Conservation (phyloP, 352 stramenopile genomes). For the Phytophthora colocasiae region DNA sequence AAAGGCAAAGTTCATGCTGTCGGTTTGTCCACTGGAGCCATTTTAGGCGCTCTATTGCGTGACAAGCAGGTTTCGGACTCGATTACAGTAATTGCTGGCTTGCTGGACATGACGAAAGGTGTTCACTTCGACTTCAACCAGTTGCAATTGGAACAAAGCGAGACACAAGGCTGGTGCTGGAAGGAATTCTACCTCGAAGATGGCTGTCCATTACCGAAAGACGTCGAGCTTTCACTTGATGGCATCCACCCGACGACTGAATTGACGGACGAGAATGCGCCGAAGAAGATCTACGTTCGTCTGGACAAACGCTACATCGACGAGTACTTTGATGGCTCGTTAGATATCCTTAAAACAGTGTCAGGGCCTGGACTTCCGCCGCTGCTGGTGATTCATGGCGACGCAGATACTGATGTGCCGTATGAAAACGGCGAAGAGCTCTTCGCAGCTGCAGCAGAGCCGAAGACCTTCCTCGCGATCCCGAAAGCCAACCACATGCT, state of each 20-base stretch:
- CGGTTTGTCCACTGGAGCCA: slow-evolving; percentile 77
- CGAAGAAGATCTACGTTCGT: slow-evolving; percentile 60
- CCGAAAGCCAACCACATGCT: slow-evolving; percentile 78
- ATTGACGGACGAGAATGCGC: slow-evolving; percentile 25
- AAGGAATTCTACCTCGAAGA: slow-evolving; percentile 78
- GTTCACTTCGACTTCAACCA: slow-evolving; percentile 68
- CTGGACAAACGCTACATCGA: slow-evolving; percentile 59
- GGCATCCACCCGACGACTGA: slow-evolving; percentile 31
- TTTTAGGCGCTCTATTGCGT: slow-evolving; percentile 67
- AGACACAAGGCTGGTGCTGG: slow-evolving; percentile 54
- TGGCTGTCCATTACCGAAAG: slow-evolving; percentile 41
- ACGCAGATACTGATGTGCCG: slow-evolving; percentile 67
- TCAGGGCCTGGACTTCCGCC: slow-evolving; percentile 26
- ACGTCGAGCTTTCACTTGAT: slow-evolving; percentile 53
- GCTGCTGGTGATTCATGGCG: slow-evolving; percentile 76
- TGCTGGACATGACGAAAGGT: slow-evolving; percentile 56
- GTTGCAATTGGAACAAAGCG: slow-evolving; percentile 53
- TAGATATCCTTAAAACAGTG: slow-evolving; percentile 57
- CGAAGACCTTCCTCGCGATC: slow-evolving; percentile 65
- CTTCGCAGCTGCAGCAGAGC: slow-evolving; percentile 58
- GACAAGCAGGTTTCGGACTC: slow-evolving; percentile 48
- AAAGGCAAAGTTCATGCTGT: slow-evolving; percentile 60
- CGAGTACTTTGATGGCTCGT: slow-evolving; percentile 50
- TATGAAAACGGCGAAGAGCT: slow-evolving; percentile 59
- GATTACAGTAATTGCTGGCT: slow-evolving; percentile 66